phyloP scores from a whole-genome alignment of 805 yeast species.

The Starmerella bombicola region DNA sequence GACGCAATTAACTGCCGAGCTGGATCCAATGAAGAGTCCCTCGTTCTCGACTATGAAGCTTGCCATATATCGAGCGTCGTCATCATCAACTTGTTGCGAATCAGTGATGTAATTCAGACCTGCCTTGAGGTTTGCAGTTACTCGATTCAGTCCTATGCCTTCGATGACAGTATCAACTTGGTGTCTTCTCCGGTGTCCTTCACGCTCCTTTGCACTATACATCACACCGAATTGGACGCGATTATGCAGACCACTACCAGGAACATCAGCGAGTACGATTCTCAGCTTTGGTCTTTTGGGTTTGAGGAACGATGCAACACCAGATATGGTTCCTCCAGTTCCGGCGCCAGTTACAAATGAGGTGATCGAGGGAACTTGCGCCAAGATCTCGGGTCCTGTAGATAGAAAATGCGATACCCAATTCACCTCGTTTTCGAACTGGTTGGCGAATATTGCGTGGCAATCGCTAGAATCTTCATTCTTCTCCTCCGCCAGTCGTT shows the following conservation, averaged over 20 bases:
- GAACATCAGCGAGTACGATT: slow-evolving; percentile 81
- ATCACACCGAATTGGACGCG: slow-evolving; percentile 81
- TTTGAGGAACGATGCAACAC: slow-evolving; percentile 67
- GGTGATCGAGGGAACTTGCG: slow-evolving; percentile 55
- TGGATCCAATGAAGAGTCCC: slow-evolving; percentile 83
- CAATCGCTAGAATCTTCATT: slow-evolving; percentile 30
- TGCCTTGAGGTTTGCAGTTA: slow-evolving; percentile 65
- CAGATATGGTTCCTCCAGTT: slow-evolving; percentile 95
- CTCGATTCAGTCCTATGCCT: slow-evolving; percentile 82
- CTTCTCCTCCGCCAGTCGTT: slow-evolving; percentile 46
- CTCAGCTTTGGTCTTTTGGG: slow-evolving; percentile 34
- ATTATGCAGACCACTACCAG: slow-evolving; percentile 84
- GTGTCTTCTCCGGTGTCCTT: slow-evolving; percentile 87
- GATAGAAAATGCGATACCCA: slow-evolving; percentile 73
- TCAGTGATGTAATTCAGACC: slow-evolving; percentile 66
- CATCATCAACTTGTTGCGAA: slow-evolving; percentile 66
- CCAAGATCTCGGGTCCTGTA: slow-evolving; percentile 89
- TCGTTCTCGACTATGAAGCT: slow-evolving; percentile 65
- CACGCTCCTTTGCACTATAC: slow-evolving; percentile 80
- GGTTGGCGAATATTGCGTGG: slow-evolving; percentile 81
- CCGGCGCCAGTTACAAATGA: slow-evolving; percentile 86
- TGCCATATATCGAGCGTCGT: slow-evolving; percentile 81
- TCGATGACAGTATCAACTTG: slow-evolving; percentile 93
- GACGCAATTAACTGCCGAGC: slow-evolving; percentile 88
- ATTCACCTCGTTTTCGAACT: slow-evolving; percentile 83